A percentile compares a stretch with the other conserved stretches of the same genome.
Evolutionary conservation across 176 grass and related monocot genomes (phyloP).

Genomic region (Triticum timopheevii): DNA sequence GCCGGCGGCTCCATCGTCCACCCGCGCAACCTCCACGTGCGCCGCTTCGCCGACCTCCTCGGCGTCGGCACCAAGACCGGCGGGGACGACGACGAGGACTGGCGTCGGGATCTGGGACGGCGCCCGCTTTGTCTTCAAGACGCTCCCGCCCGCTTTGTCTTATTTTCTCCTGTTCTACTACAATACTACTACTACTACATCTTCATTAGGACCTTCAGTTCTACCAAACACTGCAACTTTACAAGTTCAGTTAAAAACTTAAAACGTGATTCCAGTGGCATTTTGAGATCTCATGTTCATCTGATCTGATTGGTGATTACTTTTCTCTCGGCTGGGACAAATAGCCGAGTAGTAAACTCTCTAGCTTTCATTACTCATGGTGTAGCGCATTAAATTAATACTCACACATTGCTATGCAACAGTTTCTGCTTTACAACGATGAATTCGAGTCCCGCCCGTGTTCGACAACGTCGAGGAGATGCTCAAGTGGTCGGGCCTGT

Average conservation of each 20-base stretch:
- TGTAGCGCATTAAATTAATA: background rate
- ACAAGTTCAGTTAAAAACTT: background rate
- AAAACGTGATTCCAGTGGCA: no score
- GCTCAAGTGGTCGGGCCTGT: conserved; percentile 74
- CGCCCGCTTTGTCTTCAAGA: conserved; percentile 59
- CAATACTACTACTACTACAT: no score
- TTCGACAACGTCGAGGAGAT: conserved; percentile 82
- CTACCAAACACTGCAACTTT: background rate
- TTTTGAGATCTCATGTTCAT: no score
- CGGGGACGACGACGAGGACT: conserved; percentile 29
- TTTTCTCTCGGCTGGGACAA: background rate
- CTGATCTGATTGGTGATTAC: background rate
- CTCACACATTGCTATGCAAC: conserved; percentile 32
- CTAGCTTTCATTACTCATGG: background rate
- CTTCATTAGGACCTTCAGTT: background rate
- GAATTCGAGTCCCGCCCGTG: conserved; percentile 55
- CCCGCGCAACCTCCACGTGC: conserved; percentile 65
- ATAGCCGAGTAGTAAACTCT: background rate
- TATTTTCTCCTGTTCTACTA: background rate
- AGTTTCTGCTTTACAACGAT: conserved; percentile 68
- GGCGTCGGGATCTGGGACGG: conserved; percentile 88
- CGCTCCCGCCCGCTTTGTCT: conserved; percentile 44
- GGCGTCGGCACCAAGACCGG: conserved; percentile 30
- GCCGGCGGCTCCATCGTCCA: conserved; percentile 83
- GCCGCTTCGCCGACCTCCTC: conserved; percentile 59